These are phyloP conservation scores for Sindora glabra DNA, from an alignment of 306 rosid species.

Conservation along the genomic window DNA sequence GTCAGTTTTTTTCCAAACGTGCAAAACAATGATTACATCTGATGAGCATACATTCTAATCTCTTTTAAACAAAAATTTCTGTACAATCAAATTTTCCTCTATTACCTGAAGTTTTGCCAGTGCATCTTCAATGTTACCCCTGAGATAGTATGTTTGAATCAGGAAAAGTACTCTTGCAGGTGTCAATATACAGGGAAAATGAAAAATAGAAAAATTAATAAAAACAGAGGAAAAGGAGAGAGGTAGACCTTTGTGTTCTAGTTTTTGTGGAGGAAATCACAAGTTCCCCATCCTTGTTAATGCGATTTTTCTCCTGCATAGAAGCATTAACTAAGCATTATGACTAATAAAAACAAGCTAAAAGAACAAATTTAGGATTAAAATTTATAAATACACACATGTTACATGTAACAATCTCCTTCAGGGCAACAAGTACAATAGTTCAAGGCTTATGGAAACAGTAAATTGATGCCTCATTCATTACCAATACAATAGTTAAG, in stretches of 20 bases:
- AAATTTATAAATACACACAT: background rate
- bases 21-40: background rate
- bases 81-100: background rate
- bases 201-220: background rate
- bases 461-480: background rate
- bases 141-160: conserved; percentile 17
- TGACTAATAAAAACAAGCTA: background rate
- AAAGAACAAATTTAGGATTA: too few species aligned
- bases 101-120: conserved; percentile 54
- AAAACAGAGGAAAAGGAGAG: conserved; percentile 25
- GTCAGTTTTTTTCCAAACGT: conserved; percentile 4
- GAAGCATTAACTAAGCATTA: conserved; percentile 9
- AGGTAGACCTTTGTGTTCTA: conserved; percentile 75
- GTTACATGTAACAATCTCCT: too few species aligned
- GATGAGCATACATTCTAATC: background rate
- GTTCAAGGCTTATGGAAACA: conserved; percentile 5
- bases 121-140: conserved; percentile 67
- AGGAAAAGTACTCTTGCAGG: conserved; percentile 22
- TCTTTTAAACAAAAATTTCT: background rate
- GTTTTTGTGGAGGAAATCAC: conserved; percentile 94
- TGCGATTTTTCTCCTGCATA: conserved; percentile 85
- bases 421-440: background rate
- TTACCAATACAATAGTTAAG: background rate
- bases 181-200: conserved; percentile 5
- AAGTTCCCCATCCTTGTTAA: conserved; percentile 91